These are phyloP conservation scores for Pleurotus ostreatus DNA, from an alignment of 768 basidiomycete genomes.

Conservation along the genomic window DNA sequence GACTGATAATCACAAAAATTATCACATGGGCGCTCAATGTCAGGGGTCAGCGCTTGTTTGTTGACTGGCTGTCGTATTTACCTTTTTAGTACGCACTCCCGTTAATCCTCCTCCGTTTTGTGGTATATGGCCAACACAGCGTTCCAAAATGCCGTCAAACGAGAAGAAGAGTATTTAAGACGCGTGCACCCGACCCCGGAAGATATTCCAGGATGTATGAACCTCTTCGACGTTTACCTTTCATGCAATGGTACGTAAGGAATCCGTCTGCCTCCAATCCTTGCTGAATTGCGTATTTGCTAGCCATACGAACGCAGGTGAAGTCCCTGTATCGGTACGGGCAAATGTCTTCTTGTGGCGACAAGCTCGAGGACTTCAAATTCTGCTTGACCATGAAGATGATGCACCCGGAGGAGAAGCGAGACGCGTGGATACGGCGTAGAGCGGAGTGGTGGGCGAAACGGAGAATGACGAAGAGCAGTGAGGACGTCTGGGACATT, in stretches of 20 bases:
- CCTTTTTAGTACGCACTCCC: background rate
- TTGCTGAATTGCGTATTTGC: constrained; percentile 2
- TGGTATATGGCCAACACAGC: constrained; percentile 38
- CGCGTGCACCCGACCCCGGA: constrained; percentile 67
- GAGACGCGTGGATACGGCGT: constrained; percentile 80
- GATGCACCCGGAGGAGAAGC: constrained; percentile 69
- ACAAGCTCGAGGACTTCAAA: constrained; percentile 90
- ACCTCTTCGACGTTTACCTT: constrained; percentile 67
- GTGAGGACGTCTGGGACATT: constrained; percentile 93
- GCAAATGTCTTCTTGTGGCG: constrained; percentile 60
- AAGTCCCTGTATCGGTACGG: constrained; percentile 88
- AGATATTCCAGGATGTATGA: constrained; percentile 82
- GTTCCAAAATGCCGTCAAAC: constrained; percentile 52
- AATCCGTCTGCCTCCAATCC: background rate
- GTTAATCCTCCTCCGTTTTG: constrained; percentile 7
- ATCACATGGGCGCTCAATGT: background rate
- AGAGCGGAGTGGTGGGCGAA: constrained; percentile 95
- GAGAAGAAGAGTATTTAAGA: constrained; percentile 67
- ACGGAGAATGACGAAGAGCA: constrained; percentile 70
- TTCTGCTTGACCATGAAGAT: constrained; percentile 86
- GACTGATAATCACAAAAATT: background rate
- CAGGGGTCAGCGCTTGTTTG: background rate
- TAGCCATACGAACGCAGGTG: constrained; percentile 77
- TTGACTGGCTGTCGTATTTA: constrained; percentile 12
- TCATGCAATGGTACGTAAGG: constrained; percentile 57